Evolutionary conservation across 352 stramenopile genomes (phyloP), one percentile per base, ranked within the genome.

Genomic region (Globisporangium camurandrum): DNA sequence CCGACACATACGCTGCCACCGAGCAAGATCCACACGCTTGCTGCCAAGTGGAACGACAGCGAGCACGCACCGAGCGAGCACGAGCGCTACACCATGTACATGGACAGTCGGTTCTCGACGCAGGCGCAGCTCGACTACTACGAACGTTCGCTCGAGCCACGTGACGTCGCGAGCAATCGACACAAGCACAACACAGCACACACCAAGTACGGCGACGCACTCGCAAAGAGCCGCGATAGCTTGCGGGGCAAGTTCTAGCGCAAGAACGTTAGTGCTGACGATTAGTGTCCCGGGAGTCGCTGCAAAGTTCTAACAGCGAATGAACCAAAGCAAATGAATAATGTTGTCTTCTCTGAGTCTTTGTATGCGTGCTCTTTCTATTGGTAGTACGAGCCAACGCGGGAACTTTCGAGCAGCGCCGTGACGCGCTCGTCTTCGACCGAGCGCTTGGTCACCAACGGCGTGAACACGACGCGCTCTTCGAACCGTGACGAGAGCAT

Each of bases 401-500:
- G 63, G 0, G 62, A n/a, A 31, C 62, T 68, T 3, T 56, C 65
- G n/a, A 91, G 75, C 20, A 91, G 56, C 10, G 70, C 44, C 46
- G 78, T 76, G 36, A 89, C 61, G 7, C 80, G 73, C 40, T 75
- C 66, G 16, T 92, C 75, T 33, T 79, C 69, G 11, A 49, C 27
- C 3, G 76, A 91, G 52, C 83, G 64, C 44, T 67, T 72, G 10
- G 59, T 42, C 10, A 92, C 64, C 31, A 62, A 53, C 9, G 77
- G 75, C 17, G 58, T 43, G 43, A 83, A 89, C 23, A 56, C 38
- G n/a, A 88, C 64, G 14, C 41, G 59, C 61, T 92, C 73, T 48
- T 79, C 61, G 40, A 87, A 88, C 0, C 74, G 71, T 24, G 79
- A 76, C 17, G 79, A 91, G 19, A 90, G 51, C 79, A 88, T 85